Conservation (phyloP, 306 rosid genomes). For the Betula pendula region DNA sequence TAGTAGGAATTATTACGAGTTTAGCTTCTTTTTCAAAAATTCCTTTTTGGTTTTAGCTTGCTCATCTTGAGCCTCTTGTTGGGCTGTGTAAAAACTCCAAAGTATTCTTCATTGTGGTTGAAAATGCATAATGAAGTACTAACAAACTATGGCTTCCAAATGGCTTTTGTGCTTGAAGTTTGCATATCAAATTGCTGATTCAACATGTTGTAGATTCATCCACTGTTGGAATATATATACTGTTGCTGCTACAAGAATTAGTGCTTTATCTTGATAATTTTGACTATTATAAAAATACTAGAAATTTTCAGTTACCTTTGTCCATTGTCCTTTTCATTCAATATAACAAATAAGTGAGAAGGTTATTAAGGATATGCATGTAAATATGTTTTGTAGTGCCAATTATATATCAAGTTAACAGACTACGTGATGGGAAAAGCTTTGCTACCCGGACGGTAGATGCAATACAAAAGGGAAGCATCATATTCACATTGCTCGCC, state of each 20-base stretch:
- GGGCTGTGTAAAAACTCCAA: not conserved
- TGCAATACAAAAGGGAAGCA: constrained; percentile 82
- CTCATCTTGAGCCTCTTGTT: not conserved
- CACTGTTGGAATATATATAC: not conserved
- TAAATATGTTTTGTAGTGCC: constrained; percentile 62
- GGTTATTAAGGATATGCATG: not conserved
- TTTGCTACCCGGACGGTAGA: constrained; percentile 94
- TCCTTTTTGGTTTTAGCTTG: not conserved
- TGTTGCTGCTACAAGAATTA: not conserved
- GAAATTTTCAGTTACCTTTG: not conserved
- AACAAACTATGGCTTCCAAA: not conserved
- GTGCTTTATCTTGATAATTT: not conserved
- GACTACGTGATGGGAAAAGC: constrained; percentile 90
- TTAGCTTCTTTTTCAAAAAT: not conserved
- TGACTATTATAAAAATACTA: not conserved
- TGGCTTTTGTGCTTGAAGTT: not conserved
- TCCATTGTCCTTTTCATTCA: constrained; percentile 3
- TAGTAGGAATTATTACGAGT: not conserved
- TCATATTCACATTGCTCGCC: constrained; percentile 80
- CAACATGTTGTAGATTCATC: not conserved
- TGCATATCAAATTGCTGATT: not conserved
- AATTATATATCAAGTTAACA: constrained; percentile 72
- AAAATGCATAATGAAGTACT: not conserved
- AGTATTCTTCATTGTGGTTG: not conserved
- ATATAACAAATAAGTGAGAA: not conserved